A percentile compares a stretch with the other conserved stretches of the same genome.
These are phyloP conservation scores for Leishmania major DNA, from an alignment of 208 protist genomes.

Conservation along the genomic window DNA sequence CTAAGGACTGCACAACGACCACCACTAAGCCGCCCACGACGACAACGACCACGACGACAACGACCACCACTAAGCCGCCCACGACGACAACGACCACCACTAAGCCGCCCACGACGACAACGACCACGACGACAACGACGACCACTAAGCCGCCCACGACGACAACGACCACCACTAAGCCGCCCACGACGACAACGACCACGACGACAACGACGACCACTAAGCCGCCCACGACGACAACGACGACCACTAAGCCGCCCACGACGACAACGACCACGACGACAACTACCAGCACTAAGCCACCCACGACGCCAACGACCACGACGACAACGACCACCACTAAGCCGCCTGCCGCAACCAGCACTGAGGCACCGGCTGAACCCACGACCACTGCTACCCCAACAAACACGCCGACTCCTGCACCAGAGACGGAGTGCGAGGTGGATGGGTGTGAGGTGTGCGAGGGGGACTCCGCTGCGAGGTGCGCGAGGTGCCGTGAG, in stretches of 20 bases:
- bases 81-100: too few relatives aligned
- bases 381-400: conserved; percentile 2
- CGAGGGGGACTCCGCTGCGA: too few relatives aligned
- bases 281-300: too few relatives aligned
- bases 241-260: not conserved
- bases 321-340: not conserved
- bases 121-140: not conserved
- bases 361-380: not conserved
- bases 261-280: not conserved
- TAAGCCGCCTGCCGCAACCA: not conserved
- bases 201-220: too few relatives aligned
- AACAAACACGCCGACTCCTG: too few relatives aligned
- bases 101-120: not conserved
- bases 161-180: not conserved
- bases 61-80: conserved; percentile 7
- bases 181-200: not conserved
- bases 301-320: not conserved
- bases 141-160: not conserved
- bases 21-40: too few relatives aligned
- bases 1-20: too few relatives aligned
- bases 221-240: not conserved
- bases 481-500: too few relatives aligned
- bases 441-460: too few relatives aligned
- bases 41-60: too few relatives aligned
- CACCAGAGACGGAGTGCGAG: too few relatives aligned